These are phyloP conservation scores for Phytopythium montanum DNA, from an alignment of 352 stramenopile species.

Conservation along the genomic window DNA sequence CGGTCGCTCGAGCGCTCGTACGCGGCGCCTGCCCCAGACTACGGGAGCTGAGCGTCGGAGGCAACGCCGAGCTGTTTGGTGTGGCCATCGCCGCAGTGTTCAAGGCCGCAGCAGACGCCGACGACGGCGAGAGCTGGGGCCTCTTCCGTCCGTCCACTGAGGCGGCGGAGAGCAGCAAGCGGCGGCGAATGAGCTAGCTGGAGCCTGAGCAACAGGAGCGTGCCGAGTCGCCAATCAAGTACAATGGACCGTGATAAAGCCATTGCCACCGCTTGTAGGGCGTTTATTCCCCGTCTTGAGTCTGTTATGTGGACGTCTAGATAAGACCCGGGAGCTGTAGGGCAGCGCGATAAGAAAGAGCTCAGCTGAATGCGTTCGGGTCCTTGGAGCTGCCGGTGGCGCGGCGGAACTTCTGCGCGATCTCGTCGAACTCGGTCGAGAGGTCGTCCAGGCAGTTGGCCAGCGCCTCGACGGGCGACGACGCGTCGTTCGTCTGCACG, in stretches of 20 bases:
- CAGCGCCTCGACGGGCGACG: conserved; percentile 75
- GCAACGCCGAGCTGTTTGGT: conserved; percentile 13
- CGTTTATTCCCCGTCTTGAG: neutral
- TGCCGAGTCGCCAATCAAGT: neutral
- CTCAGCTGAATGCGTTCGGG: conserved; percentile 78
- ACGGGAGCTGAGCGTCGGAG: conserved; percentile 24
- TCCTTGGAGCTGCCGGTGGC: conserved; percentile 83
- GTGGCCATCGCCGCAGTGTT: conserved; percentile 12
- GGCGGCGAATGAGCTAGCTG: conserved; percentile 1
- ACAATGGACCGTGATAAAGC: neutral
- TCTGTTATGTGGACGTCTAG: no score
- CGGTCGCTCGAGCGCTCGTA: conserved; percentile 10
- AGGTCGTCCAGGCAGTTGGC: conserved; percentile 83
- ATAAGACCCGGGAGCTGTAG: no score
- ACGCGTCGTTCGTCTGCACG: conserved; percentile 89
- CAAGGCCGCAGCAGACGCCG: conserved; percentile 14
- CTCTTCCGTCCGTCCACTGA: conserved; percentile 8
- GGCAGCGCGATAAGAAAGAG: neutral
- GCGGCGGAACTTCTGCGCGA: conserved; percentile 80
- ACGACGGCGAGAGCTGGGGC: conserved; percentile 15
- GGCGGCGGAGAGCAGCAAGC: neutral
- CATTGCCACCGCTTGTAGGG: neutral
- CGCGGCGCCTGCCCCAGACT: conserved; percentile 12
- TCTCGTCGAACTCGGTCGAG: conserved; percentile 85
- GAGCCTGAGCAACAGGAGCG: neutral